These are phyloP conservation scores for Cicer arietinum DNA, from an alignment of 306 rosid genomes.

Conservation along the genomic window DNA sequence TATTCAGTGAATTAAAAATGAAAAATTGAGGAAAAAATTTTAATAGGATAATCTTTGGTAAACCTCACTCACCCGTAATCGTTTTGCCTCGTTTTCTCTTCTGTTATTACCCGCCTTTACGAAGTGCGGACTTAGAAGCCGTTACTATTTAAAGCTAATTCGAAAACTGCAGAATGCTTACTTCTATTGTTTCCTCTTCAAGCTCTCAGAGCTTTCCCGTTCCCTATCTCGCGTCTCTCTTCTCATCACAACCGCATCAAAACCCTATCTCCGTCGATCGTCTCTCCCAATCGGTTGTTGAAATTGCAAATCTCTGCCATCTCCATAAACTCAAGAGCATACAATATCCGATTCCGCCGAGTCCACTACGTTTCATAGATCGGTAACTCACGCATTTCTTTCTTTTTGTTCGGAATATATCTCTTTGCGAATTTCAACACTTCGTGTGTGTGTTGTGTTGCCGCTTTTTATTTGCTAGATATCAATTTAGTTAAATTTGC, in stretches of 20 bases:
- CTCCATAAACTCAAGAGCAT: neutral
- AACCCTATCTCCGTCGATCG: constrained; percentile 13
- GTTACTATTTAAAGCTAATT: constrained; percentile 38
- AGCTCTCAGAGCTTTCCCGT: neutral
- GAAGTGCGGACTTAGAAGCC: constrained; percentile 27
- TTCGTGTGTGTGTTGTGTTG: neutral
- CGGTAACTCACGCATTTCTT: constrained; percentile 23
- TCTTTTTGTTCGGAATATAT: constrained; percentile 8
- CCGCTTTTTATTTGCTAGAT: constrained; percentile 9
- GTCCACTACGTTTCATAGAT: constrained; percentile 22
- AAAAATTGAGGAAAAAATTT: too few relatives aligned
- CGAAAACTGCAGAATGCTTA: neutral
- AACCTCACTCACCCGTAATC: neutral
- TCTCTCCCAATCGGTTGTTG: constrained; percentile 20
- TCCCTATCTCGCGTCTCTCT: constrained; percentile 39
- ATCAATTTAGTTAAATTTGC: constrained; percentile 20
- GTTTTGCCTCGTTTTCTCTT: constrained; percentile 4
- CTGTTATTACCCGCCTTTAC: constrained; percentile 37
- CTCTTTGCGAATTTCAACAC: constrained; percentile 18
- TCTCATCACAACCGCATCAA: constrained; percentile 18
- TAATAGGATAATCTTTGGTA: too few relatives aligned
- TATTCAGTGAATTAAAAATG: too few relatives aligned
- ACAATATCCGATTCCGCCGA: constrained; percentile 13
- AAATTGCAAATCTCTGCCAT: constrained; percentile 27
- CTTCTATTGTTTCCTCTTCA: neutral